Percentiles rank a stretch among this genome's conserved stretches.
These are phyloP conservation scores for Syzygium oleosum DNA, from an alignment of 345 rosid genomes.

Conservation along the genomic window DNA sequence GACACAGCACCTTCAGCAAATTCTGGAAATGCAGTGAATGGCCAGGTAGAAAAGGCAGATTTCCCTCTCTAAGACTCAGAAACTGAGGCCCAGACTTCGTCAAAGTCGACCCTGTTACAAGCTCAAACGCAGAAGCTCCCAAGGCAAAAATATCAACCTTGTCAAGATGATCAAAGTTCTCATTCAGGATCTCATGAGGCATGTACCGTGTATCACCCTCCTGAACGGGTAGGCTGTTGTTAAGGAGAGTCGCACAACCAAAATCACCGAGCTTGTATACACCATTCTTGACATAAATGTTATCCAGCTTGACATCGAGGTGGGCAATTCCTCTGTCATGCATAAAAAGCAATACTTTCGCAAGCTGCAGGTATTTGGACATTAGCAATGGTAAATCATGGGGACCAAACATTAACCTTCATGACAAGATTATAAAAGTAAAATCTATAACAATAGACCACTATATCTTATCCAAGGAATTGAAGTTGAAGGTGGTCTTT, in stretches of 20 bases:
- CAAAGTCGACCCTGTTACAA: conserved; percentile 63
- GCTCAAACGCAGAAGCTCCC: conserved; percentile 74
- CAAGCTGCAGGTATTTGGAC: conserved; percentile 43
- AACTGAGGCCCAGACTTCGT: conserved; percentile 53
- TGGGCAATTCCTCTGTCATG: conserved; percentile 86
- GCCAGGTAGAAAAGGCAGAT: conserved; percentile 82
- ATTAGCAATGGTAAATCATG: not conserved
- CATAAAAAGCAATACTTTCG: conserved; percentile 63
- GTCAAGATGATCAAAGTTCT: conserved; percentile 67
- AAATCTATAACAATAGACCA: not conserved
- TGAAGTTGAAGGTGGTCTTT: not conserved
- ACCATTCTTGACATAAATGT: conserved; percentile 74
- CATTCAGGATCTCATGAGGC: conserved; percentile 93
- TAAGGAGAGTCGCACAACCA: conserved; percentile 80
- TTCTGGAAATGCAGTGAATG: conserved; percentile 76
- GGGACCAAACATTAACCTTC: not conserved
- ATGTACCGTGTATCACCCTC: conserved; percentile 98
- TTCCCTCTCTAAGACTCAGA: conserved; percentile 71
- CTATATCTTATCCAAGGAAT: not conserved
- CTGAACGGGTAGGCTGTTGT: conserved; percentile 77
- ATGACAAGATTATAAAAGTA: not conserved
- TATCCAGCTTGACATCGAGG: conserved; percentile 92
- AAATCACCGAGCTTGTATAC: conserved; percentile 89
- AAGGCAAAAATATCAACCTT: conserved; percentile 91
- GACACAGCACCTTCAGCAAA: conserved; percentile 64